Base-by-base conservation (phyloP, 805 yeast genomes). In the Hanseniaspora valbyensis region DNA sequence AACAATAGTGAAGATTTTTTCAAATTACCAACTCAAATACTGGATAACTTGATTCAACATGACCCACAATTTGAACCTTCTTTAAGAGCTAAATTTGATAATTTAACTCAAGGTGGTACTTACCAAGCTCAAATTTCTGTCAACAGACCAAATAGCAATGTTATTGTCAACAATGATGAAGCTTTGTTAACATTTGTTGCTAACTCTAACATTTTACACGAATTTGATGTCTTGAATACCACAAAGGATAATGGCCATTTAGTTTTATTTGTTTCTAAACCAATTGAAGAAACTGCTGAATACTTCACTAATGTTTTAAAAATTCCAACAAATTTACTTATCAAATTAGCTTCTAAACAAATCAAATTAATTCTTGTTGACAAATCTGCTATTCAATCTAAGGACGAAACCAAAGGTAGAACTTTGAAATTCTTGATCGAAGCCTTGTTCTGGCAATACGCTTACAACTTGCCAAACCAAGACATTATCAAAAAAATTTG, bases 401-500 rank as follows among this genome's bases (percentile, higher is more conserved):
- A 78, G 57, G 82, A 77, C 54, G 79, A 80, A 50, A 80, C 92
- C 37, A 74, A 77, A 57, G 94, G 94, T 26, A 80, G 88, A 62
- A 78, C 92, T 3, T 71, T 72, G 29, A 74, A 79, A 34, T 81
- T 88, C 63, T 86, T 87, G 44, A 68, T 77, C 52, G 95, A 88
- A 67, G 76, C 82, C 38, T 85, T 81, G 0, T 82, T 86, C 71
- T 87, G 95, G 95, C 74, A 74, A 53, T 69, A 74, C 39, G 76
- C 83, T 7, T 76, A 73, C 55, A 73, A 73, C 36, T 70, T 78
- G 41, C 74, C 74, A 30, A 64, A 63, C 42, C 81, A 80, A 44
- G 79, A 80, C 32, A 72, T 83, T 56, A 87, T 84, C 53, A 79
- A 85, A 65, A 81, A 81, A 63, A 76, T 87, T 58, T 77, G 82